These are phyloP conservation scores for Boletus rubescentipes DNA, from an alignment of 768 basidiomycete genomes.

Conservation along the genomic window DNA sequence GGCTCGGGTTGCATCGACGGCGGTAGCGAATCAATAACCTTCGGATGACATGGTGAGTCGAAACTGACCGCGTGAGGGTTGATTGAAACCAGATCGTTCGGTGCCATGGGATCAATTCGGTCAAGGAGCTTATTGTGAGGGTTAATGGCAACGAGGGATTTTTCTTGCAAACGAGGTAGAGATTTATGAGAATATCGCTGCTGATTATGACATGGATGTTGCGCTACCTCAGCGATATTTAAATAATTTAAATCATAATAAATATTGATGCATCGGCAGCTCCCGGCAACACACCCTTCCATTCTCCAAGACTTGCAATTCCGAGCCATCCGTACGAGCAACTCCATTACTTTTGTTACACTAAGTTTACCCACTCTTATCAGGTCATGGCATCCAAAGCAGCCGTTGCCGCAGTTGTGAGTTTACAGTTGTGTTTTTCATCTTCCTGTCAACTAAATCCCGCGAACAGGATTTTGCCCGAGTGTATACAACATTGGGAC, in stretches of 20 bases:
- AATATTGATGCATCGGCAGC: constrained; percentile 23
- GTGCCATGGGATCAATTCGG: too few relatives aligned
- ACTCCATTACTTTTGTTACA: constrained; percentile 1
- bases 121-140: too few relatives aligned
- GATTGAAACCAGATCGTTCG: too few relatives aligned
- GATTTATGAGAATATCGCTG: too few relatives aligned
- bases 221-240: too few relatives aligned
- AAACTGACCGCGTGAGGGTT: too few relatives aligned
- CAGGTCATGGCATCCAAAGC: constrained; percentile 67
- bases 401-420: constrained; percentile 64
- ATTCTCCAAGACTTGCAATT: constrained; percentile 13
- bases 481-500: constrained; percentile 76
- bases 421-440: constrained; percentile 17
- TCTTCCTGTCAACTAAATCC: not conserved
- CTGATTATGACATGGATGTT: too few relatives aligned
- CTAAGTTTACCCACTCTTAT: not conserved
- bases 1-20: too few relatives aligned
- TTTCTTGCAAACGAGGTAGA: too few relatives aligned
- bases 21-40: too few relatives aligned
- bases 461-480: constrained; percentile 72
- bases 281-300: constrained; percentile 25
- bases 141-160: too few relatives aligned
- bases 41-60: too few relatives aligned
- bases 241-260: constrained; percentile 8
- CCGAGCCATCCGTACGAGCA: constrained; percentile 17